A percentile compares a stretch with the other conserved stretches of the same genome.
Conservation (phyloP, 2,329 filamentous ascomycete genomes). For the Ascochyta pisi region DNA sequence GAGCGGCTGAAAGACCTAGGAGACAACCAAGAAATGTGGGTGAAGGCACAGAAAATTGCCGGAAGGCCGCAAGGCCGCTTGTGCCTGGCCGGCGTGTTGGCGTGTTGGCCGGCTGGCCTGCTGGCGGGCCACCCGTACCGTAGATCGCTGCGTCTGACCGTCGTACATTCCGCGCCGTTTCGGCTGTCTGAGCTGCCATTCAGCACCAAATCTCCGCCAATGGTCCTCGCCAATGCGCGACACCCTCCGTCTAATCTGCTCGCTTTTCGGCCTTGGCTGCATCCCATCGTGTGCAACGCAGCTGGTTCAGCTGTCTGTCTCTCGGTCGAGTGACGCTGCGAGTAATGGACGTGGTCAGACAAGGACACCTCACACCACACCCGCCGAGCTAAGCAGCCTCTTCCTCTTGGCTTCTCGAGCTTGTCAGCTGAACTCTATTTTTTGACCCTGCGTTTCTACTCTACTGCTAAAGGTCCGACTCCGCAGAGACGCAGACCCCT, state of each 20-base stretch:
- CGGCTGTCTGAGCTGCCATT: constrained; percentile 6
- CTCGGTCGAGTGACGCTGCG: constrained; percentile 1
- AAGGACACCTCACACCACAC: not conserved
- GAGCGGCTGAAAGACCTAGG: not conserved
- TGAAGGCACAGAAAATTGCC: constrained; percentile 11
- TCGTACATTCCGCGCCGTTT: constrained; percentile 13
- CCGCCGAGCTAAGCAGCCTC: not conserved
- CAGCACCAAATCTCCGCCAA: constrained; percentile 8
- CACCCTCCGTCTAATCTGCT: not conserved
- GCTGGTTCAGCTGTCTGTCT: constrained; percentile 8
- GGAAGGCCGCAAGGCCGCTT: constrained; percentile 6
- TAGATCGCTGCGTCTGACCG: constrained; percentile 10
- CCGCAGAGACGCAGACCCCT: not conserved
- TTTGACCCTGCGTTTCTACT: constrained; percentile 4
- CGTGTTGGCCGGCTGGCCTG: not conserved
- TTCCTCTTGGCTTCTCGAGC: constrained; percentile 7
- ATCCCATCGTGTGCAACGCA: constrained; percentile 1
- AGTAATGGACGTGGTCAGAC: not conserved
- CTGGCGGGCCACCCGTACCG: constrained; percentile 6
- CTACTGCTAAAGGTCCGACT: constrained; percentile 3
- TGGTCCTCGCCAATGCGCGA: not conserved
- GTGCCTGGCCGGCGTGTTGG: constrained; percentile 6
- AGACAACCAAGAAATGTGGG: constrained; percentile 2
- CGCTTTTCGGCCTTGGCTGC: constrained; percentile 1
- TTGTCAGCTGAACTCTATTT: constrained; percentile 15